phyloP scores from a whole-genome alignment of 306 rosid species.

The Astragalus membranaceus region DNA sequence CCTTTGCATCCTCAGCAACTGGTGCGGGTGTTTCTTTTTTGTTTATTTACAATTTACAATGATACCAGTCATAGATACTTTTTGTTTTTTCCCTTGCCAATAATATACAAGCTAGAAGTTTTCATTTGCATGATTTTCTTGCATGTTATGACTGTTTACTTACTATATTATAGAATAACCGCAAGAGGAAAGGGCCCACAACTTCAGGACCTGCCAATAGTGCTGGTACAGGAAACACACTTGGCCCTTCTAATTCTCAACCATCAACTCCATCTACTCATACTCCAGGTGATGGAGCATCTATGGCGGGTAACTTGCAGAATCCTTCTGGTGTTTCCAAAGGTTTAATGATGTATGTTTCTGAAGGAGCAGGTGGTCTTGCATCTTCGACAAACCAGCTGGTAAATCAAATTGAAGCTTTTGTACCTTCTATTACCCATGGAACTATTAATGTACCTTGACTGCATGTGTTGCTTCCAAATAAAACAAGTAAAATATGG shows the following conservation, averaged over 20 bases:
- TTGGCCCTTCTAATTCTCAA: constrained; percentile 88
- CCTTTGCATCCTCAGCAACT: constrained; percentile 78
- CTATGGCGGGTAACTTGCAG: constrained; percentile 65
- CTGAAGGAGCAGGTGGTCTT: constrained; percentile 83
- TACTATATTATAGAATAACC: constrained; percentile 44
- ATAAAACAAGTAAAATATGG: neutral
- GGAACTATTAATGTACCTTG: neutral
- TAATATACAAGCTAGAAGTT: neutral
- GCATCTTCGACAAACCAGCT: constrained; percentile 90
- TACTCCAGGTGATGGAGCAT: constrained; percentile 80
- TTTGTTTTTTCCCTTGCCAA: constrained; percentile 4
- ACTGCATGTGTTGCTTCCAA: constrained; percentile 10
- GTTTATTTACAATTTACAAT: neutral
- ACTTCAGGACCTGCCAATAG: constrained; percentile 97
- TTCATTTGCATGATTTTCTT: neutral
- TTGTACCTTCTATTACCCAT: constrained; percentile 8
- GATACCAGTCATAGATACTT: neutral
- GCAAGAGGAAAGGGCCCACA: constrained; percentile 89
- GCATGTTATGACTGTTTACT: constrained; percentile 21
- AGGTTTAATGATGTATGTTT: constrained; percentile 58
- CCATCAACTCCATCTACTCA: constrained; percentile 96
- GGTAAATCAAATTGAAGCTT: constrained; percentile 39
- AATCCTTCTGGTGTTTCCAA: constrained; percentile 62
- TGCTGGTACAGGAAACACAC: constrained; percentile 91
- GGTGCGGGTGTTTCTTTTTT: constrained; percentile 53